phyloP scores from a whole-genome alignment of 176 grass and related monocot species.

The Musa itinerans region DNA sequence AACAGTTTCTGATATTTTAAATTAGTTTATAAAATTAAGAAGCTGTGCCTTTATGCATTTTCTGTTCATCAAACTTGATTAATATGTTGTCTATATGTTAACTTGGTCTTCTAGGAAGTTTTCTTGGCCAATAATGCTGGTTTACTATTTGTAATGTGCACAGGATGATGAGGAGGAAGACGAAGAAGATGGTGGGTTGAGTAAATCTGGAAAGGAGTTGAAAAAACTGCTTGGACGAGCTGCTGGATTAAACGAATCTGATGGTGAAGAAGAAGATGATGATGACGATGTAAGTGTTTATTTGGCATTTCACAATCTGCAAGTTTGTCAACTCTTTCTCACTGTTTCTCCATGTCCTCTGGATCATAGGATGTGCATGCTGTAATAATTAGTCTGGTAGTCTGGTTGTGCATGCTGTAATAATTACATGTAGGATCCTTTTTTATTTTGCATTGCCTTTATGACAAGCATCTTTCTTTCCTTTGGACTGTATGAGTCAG shows the following conservation, averaged over 20 bases:
- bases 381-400: background rate
- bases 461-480: background rate
- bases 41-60: too few species aligned
- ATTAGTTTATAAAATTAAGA: too few species aligned
- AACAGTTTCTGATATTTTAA: too few species aligned
- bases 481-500: background rate
- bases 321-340: background rate
- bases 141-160: slow-evolving; percentile 18
- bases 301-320: background rate
- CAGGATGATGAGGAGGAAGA: slow-evolving; percentile 79
- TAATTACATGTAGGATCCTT: background rate
- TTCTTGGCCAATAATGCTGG: background rate
- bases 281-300: slow-evolving; percentile 55
- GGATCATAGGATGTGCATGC: background rate
- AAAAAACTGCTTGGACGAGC: slow-evolving; percentile 84
- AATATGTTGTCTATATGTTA: too few species aligned
- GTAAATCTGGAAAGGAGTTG: slow-evolving; percentile 96
- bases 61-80: too few species aligned
- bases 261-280: slow-evolving; percentile 81
- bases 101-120: background rate
- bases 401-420: background rate
- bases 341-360: background rate
- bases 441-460: background rate
- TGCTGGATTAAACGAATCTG: slow-evolving; percentile 81
- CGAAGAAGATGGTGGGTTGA: slow-evolving; percentile 89